These are phyloP conservation scores for Jimgerdemannia flammicorona DNA, from an alignment of 192 early-diverging fungal genomes.

Conservation along the genomic window DNA sequence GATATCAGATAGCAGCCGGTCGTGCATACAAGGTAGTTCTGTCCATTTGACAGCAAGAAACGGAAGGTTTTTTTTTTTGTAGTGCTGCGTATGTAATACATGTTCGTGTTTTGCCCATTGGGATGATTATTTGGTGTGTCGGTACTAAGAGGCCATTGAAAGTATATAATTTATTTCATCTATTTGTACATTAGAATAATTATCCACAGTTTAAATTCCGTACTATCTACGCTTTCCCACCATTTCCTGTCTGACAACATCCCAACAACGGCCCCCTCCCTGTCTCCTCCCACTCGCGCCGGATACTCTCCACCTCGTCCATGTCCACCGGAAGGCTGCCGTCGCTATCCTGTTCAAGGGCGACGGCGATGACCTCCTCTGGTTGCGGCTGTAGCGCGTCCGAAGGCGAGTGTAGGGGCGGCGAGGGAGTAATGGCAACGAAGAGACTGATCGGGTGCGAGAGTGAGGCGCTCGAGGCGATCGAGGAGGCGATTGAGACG, in stretches of 20 bases:
- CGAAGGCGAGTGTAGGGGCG: neutral
- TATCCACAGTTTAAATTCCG: neutral
- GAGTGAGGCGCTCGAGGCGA: neutral
- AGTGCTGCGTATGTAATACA: too few species aligned
- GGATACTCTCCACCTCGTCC: neutral
- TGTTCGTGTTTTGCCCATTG: too few species aligned
- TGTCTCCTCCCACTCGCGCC: neutral
- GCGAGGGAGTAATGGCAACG: neutral
- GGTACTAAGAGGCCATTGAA: too few species aligned
- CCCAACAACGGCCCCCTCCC: neutral
- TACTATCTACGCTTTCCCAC: neutral
- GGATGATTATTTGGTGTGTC: too few species aligned
- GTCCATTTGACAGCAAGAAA: too few species aligned
- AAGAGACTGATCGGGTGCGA: too few species aligned
- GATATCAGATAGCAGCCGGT: too few species aligned
- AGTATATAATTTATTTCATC: too few species aligned
- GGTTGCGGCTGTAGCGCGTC: neutral
- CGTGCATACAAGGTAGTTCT: too few species aligned
- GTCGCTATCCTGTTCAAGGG: neutral
- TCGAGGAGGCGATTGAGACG: neutral
- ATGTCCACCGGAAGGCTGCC: neutral
- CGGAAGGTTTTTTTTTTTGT: too few species aligned
- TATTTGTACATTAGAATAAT: neutral
- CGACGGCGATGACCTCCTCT: neutral
- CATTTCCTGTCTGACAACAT: neutral